These are phyloP conservation scores for Annulohypoxylon truncatum DNA, from an alignment of 2,329 filamentous ascomycete species.

Conservation along the genomic window DNA sequence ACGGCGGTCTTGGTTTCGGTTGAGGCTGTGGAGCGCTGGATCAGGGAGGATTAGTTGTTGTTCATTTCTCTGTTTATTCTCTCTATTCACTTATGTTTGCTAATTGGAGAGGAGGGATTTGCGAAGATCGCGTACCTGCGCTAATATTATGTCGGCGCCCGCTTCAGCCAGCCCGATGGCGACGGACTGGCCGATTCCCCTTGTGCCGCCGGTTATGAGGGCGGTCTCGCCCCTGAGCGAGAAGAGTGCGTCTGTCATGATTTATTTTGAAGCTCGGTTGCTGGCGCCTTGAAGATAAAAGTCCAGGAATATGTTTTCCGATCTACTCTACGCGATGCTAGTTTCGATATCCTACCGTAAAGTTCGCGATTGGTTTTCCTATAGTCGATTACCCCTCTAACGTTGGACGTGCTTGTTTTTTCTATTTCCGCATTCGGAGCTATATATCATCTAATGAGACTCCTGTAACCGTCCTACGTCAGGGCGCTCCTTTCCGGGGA, in stretches of 20 bases:
- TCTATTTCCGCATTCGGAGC: constrained; percentile 32
- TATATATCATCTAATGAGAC: not conserved
- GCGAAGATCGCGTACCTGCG: constrained; percentile 57
- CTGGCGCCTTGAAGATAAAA: not conserved
- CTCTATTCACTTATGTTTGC: not conserved
- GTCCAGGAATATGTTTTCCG: not conserved
- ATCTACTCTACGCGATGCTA: not conserved
- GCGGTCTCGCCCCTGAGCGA: constrained; percentile 68
- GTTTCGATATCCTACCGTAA: not conserved
- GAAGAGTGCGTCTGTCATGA: constrained; percentile 55
- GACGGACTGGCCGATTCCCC: constrained; percentile 68
- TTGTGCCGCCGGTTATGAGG: constrained; percentile 67
- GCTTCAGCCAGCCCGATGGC: constrained; percentile 69
- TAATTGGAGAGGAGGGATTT: not conserved
- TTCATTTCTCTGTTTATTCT: not conserved
- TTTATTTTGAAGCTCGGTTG: not conserved
- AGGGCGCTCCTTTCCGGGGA: not conserved
- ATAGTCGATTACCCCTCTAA: constrained; percentile 8
- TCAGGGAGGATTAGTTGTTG: constrained; percentile 12
- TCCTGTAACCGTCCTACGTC: not conserved
- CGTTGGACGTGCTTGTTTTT: not conserved
- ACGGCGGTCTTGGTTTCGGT: constrained; percentile 70
- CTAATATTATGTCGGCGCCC: constrained; percentile 66
- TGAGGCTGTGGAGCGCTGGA: constrained; percentile 57
- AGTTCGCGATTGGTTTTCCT: constrained; percentile 6